Percentiles rank a stretch among this genome's conserved stretches.
Evolutionary conservation across 2,329 filamentous ascomycete genomes (phyloP).

Genomic region (Cladophialophora immunda): DNA sequence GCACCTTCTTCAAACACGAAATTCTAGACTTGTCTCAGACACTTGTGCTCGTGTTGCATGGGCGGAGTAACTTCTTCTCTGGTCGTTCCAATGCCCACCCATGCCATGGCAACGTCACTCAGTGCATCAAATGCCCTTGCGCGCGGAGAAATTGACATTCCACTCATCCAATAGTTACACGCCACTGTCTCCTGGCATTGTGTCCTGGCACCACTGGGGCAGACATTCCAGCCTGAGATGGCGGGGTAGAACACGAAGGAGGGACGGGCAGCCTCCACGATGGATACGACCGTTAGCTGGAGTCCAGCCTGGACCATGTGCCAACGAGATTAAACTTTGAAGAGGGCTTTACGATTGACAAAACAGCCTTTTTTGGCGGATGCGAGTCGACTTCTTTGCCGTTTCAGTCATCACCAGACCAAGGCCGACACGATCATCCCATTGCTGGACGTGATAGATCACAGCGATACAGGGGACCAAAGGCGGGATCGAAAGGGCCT

Average conservation of each 20-base stretch:
- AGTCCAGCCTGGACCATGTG: neutral
- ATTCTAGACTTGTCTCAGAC: neutral
- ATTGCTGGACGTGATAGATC: neutral
- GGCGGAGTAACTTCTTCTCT: neutral
- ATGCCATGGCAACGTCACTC: neutral
- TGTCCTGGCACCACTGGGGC: neutral
- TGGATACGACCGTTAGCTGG: neutral
- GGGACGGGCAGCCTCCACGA: neutral
- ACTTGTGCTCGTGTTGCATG: neutral
- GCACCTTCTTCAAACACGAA: neutral
- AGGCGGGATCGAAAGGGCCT: neutral
- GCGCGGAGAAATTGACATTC: neutral
- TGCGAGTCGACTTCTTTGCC: too few relatives aligned
- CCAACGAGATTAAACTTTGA: neutral
- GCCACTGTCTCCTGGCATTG: neutral
- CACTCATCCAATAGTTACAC: neutral
- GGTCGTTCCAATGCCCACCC: neutral
- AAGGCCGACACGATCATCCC: neutral
- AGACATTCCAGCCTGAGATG: neutral
- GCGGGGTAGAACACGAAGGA: conserved; percentile 10
- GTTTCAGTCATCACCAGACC: neutral
- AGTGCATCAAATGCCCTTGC: neutral
- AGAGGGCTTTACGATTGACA: neutral
- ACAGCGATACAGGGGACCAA: neutral
- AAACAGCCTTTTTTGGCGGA: too few relatives aligned